Percentiles rank a stretch among this genome's conserved stretches.
Conservation (phyloP, 2,329 filamentous ascomycete species). For the Xylariaceae sp. region DNA sequence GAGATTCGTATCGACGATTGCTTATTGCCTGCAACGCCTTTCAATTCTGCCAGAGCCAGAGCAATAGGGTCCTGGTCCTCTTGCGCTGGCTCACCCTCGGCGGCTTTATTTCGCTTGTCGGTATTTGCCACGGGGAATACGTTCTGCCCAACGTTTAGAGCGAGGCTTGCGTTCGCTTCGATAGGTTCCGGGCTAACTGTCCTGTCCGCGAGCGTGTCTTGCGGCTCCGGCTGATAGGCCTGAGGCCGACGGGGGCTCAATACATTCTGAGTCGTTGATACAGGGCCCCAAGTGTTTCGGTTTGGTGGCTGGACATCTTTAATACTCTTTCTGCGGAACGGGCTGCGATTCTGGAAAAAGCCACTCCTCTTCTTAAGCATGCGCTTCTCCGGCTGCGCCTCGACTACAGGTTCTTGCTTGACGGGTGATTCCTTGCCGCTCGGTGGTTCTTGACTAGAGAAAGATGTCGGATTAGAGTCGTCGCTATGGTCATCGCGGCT, state of each 20-base stretch:
- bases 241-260: conserved; percentile 42
- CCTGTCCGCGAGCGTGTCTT: conserved; percentile 45
- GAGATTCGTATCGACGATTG: conserved; percentile 81
- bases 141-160: conserved; percentile 93
- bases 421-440: conserved; percentile 74
- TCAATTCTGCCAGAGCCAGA: conserved; percentile 87
- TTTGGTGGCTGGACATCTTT: conserved; percentile 61
- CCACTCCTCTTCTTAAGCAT: conserved; percentile 74
- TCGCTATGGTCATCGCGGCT: conserved; percentile 91
- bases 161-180: conserved; percentile 88
- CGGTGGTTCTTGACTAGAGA: conserved; percentile 80
- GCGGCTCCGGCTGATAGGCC: conserved; percentile 43
- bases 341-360: conserved; percentile 91
- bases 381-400: conserved; percentile 63
- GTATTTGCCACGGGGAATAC: conserved; percentile 90
- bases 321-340: conserved; percentile 90
- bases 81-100: conserved; percentile 41
- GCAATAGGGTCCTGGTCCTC: conserved; percentile 87
- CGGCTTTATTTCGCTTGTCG: conserved; percentile 59
- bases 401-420: conserved; percentile 60
- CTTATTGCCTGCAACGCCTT: conserved; percentile 76
- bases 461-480: conserved; percentile 84
- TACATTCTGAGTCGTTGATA: conserved; percentile 12
- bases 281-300: conserved; percentile 63
- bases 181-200: conserved; percentile 78